Evolutionary conservation across 495 filamentous ascomycete genomes (phyloP), one percentile per base, ranked within the genome.

Genomic region (Astrothelium macrocarpum): DNA sequence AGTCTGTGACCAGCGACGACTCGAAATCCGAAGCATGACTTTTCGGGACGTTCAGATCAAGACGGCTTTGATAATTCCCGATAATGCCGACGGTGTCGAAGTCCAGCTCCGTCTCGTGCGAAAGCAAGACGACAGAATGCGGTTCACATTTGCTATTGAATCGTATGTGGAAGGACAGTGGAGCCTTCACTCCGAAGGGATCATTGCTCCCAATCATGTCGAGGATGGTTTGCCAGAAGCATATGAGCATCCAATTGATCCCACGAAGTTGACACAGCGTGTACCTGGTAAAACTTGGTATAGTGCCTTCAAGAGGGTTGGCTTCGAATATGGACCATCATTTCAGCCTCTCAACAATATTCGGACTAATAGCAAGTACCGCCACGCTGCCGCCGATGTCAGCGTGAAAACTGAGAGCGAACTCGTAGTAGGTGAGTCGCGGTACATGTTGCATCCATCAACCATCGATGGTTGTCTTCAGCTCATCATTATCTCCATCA

Each of bases 41-140:
- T 39, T 14, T 39, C 34, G 14, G 5, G 34, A 39, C 34, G 34
- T 39, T 39, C 14, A 39, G 34, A 39, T 59, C 26, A 59, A 59
- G 56, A 29, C 26, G 25, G 62, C 20, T 16, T 26, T 53, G 59
- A 63, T 46, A n/a, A 53, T 16, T 23, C 16, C 18, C 10, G 53
- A 60, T 9, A 23, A 64, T 39, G 18, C 23, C 20, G 56, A 59
- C 25, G 56, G 56, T 32, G 25, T 59, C 10, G 56, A 59, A 14
- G 56, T 64, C 7, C 23, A 62, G 42, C 23, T 62, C 28, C 23
- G 63, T 11, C 32, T 68, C 16, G 32, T 59, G n/a, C 16, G 56
- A 3, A 39, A 39, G 34, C 34, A 39, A 39, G 34, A 39, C 14
- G 34, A 39, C 34, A 39, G 34, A 39, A 39, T 14, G 34, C 14